Evolutionary conservation across 805 yeast species (phyloP), one percentile per base, ranked within the genome.

Genomic region (Candida ovalis): DNA sequence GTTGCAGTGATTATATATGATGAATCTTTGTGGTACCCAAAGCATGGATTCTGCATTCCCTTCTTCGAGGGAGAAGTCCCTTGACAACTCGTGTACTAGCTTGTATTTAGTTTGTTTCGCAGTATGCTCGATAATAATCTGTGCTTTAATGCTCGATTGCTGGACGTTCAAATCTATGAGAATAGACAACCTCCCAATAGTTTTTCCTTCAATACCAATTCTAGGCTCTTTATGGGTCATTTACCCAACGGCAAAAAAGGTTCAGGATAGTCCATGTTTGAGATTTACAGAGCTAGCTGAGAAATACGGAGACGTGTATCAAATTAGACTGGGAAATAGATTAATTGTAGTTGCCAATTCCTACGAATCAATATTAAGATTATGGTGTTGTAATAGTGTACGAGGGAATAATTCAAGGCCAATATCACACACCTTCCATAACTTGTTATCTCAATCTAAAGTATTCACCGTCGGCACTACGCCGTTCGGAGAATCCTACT

Each of bases 281-380:
- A 64, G 64, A 8, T 82, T 77, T 56, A 50, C 63, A 44, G 50
- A 63, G 15, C 78, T 88, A 80, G 45, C 75, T 0, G 42, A 61
- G n/a, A 48, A 50, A 13, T 72, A 75, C 51, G 73, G 77, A 1
- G 69, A 61, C 8, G 76, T 84, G 1, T 85, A 76, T 58, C 92
- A 86, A 55, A 71, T 85, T 40, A 64, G 85, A 42, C 63, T 86
- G 46, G 95, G 95, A 0, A 66, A 61, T 18, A 71, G 65, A 36
- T 66, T 76, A 13, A 77, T 83, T 1, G 74, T 87, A 12, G 82
- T 87, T 17, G 91, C 81, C n/a, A 84, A 86, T 59, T 75, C 85
- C 1, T 82, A 68, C 54, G 76, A 73, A 3, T 75, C 84, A 6
- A 80, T 82, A 1, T 61, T 65, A 35, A 68, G 68, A 22, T 64